These are phyloP conservation scores for Adiantum capillusveneris DNA, from an alignment of 75 land plant genomes.

Conservation along the genomic window DNA sequence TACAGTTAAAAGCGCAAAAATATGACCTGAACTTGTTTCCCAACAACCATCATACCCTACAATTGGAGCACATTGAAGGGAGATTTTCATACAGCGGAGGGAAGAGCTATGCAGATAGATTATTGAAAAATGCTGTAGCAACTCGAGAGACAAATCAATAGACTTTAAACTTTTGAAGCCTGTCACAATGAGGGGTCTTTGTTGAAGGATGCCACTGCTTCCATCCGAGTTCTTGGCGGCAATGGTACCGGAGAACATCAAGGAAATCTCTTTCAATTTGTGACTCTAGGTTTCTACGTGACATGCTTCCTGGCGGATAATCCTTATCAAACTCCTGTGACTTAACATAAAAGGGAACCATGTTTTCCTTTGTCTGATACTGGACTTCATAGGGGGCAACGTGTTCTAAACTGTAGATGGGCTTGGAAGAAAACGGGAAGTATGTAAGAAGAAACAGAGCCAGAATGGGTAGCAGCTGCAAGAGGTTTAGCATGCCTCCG, in stretches of 20 bases:
- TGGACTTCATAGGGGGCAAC: constrained; percentile 41
- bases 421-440: constrained; percentile 57
- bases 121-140: too few species aligned
- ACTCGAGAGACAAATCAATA: background rate
- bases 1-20: too few species aligned
- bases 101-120: too few species aligned
- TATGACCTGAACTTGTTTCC: too few species aligned
- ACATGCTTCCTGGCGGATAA: constrained; percentile 52
- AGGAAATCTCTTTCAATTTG: constrained; percentile 55
- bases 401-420: constrained; percentile 58
- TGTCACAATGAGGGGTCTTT: constrained; percentile 75
- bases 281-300: constrained; percentile 43
- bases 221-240: constrained; percentile 61
- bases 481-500: constrained; percentile 28
- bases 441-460: constrained; percentile 50
- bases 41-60: too few species aligned
- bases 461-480: constrained; percentile 55
- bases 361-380: constrained; percentile 46
- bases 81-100: too few species aligned
- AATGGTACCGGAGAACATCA: constrained; percentile 50
- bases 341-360: constrained; percentile 72
- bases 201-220: constrained; percentile 50
- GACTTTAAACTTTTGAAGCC: constrained; percentile 14
- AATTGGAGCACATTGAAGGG: too few species aligned
- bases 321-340: constrained; percentile 58